These are phyloP conservation scores for Blastocrithidia nonstop DNA, from an alignment of 208 protist genomes.

Conservation along the genomic window DNA sequence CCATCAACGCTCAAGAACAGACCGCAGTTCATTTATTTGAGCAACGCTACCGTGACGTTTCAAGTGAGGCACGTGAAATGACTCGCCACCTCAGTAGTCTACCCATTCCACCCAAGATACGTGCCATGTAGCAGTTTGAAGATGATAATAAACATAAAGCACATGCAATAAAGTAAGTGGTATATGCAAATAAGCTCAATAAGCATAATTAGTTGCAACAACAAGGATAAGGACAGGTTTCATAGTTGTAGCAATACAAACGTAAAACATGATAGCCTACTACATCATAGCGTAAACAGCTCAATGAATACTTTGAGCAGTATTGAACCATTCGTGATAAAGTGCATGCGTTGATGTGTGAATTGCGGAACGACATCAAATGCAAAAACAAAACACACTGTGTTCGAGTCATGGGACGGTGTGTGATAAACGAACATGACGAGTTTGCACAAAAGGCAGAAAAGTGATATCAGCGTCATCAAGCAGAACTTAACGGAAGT, in stretches of 20 bases:
- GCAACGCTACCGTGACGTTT: slow-evolving; percentile 23
- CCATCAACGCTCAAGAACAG: slow-evolving; percentile 51
- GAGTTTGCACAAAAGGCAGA: too few relatives aligned
- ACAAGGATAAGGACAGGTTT: too few relatives aligned
- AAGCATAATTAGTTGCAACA: too few relatives aligned
- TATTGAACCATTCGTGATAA: slow-evolving; percentile 33
- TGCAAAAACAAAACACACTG: slow-evolving; percentile 48
- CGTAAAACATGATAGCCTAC: too few relatives aligned
- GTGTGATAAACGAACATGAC: slow-evolving; percentile 13
- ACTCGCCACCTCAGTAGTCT: slow-evolving; percentile 21
- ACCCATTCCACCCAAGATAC: too few relatives aligned
- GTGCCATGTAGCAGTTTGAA: too few relatives aligned
- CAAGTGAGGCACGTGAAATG: slow-evolving; percentile 15
- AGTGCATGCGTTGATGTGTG: slow-evolving; percentile 22
- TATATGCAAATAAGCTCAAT: too few relatives aligned
- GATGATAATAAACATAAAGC: too few relatives aligned
- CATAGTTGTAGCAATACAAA: too few relatives aligned
- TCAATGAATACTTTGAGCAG: slow-evolving; percentile 29
- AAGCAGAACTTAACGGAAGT: too few relatives aligned
- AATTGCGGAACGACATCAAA: slow-evolving; percentile 38
- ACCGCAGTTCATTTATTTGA: slow-evolving; percentile 34
- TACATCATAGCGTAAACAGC: slow-evolving; percentile 15
- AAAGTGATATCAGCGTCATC: too few relatives aligned
- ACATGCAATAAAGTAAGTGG: too few relatives aligned
- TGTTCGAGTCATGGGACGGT: slow-evolving; percentile 10